Evolutionary conservation across 257 asterid species (phyloP).

Genomic region (Capsicum baccatum): DNA sequence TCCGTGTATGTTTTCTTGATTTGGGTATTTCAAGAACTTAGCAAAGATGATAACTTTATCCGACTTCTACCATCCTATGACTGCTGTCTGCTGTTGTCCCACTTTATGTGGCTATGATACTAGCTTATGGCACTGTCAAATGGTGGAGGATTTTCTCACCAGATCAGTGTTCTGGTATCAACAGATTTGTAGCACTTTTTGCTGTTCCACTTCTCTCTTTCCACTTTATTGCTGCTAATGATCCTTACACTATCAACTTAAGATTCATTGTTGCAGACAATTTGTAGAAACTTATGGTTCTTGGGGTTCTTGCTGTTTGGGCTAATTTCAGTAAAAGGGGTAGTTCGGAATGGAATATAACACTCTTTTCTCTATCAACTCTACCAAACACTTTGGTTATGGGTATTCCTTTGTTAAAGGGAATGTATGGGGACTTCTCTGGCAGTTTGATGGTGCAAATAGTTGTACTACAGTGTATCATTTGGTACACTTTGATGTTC

Average conservation of each 20-base stretch:
- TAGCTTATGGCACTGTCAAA: slow-evolving; percentile 84
- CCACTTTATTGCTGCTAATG: no score
- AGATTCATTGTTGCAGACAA: no score
- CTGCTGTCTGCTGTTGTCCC: slow-evolving; percentile 70
- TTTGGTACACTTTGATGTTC: no score
- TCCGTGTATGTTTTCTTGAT: slow-evolving; percentile 36
- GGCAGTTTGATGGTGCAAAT: slow-evolving; percentile 35
- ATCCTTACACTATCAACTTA: no score
- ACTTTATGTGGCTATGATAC: slow-evolving; percentile 86
- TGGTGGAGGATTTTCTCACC: slow-evolving; percentile 87
- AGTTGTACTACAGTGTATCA: no score
- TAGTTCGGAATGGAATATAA: slow-evolving; percentile 83
- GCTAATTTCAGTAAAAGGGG: slow-evolving; percentile 56
- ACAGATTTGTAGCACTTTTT: no score
- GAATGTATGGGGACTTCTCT: slow-evolving; percentile 78
- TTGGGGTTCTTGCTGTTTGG: slow-evolving; percentile 65
- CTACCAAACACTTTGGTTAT: slow-evolving; percentile 91
- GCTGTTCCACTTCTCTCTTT: no score
- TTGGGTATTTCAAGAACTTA: slow-evolving; percentile 32
- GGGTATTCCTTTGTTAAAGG: slow-evolving; percentile 90
- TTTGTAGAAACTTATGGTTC: slow-evolving; percentile 65
- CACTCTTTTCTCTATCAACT: slow-evolving; percentile 81
- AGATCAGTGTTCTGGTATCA: no score
- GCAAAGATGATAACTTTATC: slow-evolving; percentile 58
- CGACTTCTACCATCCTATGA: slow-evolving; percentile 92